These are phyloP conservation scores for Draba incana DNA, from an alignment of 345 rosid species.

Conservation along the genomic window DNA sequence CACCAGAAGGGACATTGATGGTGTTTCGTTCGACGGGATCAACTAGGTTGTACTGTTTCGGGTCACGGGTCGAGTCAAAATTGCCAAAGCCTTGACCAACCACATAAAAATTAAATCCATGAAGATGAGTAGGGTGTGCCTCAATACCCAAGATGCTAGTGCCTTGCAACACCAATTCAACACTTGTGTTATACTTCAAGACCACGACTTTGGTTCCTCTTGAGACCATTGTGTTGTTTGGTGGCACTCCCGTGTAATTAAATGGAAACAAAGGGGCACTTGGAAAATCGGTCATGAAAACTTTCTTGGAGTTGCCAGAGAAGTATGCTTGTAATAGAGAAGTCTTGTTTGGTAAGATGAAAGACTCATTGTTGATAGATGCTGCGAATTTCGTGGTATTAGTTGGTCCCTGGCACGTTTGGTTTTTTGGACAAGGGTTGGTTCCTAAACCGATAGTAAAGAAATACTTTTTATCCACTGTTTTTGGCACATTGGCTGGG, in stretches of 20 bases:
- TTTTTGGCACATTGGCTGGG: slow-evolving; percentile 66
- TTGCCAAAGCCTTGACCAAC: slow-evolving; percentile 87
- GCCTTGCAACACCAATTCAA: slow-evolving; percentile 74
- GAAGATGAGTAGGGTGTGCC: slow-evolving; percentile 83
- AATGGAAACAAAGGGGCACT: slow-evolving; percentile 52
- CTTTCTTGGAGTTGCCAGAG: slow-evolving; percentile 48
- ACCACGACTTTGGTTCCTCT: slow-evolving; percentile 62
- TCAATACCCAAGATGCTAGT: slow-evolving; percentile 75
- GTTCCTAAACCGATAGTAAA: slow-evolving; percentile 71
- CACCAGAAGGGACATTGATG: slow-evolving; percentile 62
- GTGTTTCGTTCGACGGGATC: slow-evolving; percentile 85
- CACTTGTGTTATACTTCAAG: slow-evolving; percentile 62
- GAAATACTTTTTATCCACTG: slow-evolving; percentile 48
- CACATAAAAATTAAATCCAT: slow-evolving; percentile 70
- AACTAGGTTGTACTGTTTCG: slow-evolving; percentile 58
- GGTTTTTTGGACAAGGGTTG: slow-evolving; percentile 63
- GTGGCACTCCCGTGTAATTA: slow-evolving; percentile 76
- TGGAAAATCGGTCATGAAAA: slow-evolving; percentile 64
- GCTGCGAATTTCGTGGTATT: slow-evolving; percentile 64
- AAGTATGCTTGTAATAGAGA: slow-evolving; percentile 66
- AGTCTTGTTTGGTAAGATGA: slow-evolving; percentile 52
- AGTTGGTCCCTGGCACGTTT: slow-evolving; percentile 77
- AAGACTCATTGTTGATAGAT: slow-evolving; percentile 65
- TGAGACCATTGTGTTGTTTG: slow-evolving; percentile 59
- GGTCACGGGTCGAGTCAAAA: slow-evolving; percentile 57